Conservation (phyloP, 176 grass and related monocot genomes). For the Cenchrus americanus region DNA sequence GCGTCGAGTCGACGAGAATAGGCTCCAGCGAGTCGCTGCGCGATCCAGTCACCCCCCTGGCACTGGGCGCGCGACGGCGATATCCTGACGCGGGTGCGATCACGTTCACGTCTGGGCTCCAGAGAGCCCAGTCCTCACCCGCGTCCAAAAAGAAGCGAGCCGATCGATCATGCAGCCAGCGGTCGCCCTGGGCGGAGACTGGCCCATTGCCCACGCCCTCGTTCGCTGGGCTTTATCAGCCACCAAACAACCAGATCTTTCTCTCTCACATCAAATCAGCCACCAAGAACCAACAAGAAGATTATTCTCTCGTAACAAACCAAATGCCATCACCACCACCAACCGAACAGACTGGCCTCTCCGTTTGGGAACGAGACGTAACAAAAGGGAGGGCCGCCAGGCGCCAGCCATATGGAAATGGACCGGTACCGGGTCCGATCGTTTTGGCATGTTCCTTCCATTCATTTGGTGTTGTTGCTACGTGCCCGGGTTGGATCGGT, state of each 20-base stretch:
- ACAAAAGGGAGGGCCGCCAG: not conserved
- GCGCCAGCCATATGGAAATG: no score
- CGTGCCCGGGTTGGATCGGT: no score
- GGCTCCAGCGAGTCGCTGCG: not conserved
- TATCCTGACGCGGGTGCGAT: not conserved
- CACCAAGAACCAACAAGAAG: no score
- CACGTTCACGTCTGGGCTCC: slow-evolving; percentile 25
- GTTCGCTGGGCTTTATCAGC: no score
- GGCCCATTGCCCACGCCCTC: not conserved
- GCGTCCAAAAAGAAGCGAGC: not conserved
- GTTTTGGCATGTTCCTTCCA: no score
- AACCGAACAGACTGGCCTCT: no score
- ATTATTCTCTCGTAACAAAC: no score
- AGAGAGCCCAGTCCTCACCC: not conserved
- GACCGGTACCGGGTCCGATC: no score
- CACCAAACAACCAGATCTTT: no score
- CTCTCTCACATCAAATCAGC: no score
- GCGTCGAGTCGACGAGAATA: not conserved
- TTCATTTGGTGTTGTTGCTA: no score
- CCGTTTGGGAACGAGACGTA: not conserved
- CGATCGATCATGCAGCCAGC: not conserved
- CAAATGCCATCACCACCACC: no score
- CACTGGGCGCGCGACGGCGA: not conserved
- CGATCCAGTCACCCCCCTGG: slow-evolving; percentile 10
- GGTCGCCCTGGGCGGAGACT: not conserved